Evolutionary conservation across 2,329 filamentous ascomycete species (phyloP), one percentile per base, ranked within the genome.

Genomic region (Verticillium dahliae): DNA sequence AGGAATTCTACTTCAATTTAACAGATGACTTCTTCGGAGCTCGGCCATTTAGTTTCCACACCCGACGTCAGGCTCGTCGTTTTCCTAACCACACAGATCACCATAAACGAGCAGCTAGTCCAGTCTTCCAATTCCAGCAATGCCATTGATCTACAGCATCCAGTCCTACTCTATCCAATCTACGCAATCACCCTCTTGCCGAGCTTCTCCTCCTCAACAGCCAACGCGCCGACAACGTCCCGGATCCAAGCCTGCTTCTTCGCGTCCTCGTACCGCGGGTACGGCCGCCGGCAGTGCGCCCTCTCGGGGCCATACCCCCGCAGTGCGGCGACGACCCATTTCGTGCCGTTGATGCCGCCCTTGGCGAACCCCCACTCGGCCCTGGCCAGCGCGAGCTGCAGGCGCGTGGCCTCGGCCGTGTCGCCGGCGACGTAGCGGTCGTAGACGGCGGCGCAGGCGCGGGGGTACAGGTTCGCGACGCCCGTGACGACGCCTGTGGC

Each of bases 401-500:
- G 72, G 2, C 74, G 72, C 33, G 77, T 74, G 0, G 82, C 83
- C 68, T 83, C 80, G 11, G 75, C 70, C 10, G 72, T 62, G 67
- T 81, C 78, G 11, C 81, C 82, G 2, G 75, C 69, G 57, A 70
- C 73, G 68, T 76, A 83, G 14, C 84, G 73, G 61, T 83, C 72
- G 69, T 76, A 83, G 35, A 82, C 76, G 52, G 76, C 72, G 57
- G 84, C 71, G 67, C 79, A 83, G n/a, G 71, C 64, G 69, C 72
- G 57, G 9, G 85, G 85, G 66, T 83, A 86, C 2, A 88, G 75
- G 65, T 89, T 89, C 33, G 80, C 86, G 64, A 88, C 83, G 3
- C 84, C 86, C 0, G 85, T 84, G 58, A 89, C 84, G 65, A 81
- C 84, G 10, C 87, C 86, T 2, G 81, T 79, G 35, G 81, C 83